Conservation (phyloP, 1,284 basidiomycete species). For the Leccinum pachyderme region DNA sequence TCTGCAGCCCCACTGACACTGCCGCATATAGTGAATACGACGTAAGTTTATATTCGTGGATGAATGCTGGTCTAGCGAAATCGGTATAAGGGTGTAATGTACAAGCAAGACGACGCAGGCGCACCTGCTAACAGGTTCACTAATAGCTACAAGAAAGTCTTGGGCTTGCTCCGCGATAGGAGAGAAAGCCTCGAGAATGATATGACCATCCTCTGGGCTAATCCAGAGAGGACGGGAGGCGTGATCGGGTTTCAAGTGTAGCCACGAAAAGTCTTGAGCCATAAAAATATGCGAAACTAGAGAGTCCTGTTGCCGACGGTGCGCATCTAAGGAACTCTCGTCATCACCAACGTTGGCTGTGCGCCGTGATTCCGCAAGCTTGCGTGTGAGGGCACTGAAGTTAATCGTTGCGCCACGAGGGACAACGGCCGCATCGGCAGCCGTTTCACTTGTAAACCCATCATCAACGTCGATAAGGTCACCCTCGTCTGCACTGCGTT, state of each 20-base stretch:
- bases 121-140: constrained; percentile 97
- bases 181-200: constrained; percentile 94
- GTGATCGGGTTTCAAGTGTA: constrained; percentile 88
- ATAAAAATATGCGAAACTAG: constrained; percentile 78
- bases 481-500: constrained; percentile 46
- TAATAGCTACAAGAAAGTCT: constrained; percentile 97
- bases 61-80: constrained; percentile 82
- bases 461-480: constrained; percentile 58
- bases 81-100: constrained; percentile 31
- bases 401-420: constrained; percentile 76
- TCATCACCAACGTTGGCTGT: constrained; percentile 39
- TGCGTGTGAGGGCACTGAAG: constrained; percentile 75
- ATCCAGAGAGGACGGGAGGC: constrained; percentile 92
- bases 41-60: constrained; percentile 99
- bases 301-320: constrained; percentile 66
- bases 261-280: constrained; percentile 81
- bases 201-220: constrained; percentile 89
- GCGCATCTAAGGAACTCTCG: constrained; percentile 49
- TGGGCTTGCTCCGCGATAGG: constrained; percentile 98
- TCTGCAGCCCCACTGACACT: constrained; percentile 97
- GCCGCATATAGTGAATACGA: constrained; percentile 98
- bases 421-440: constrained; percentile 54
- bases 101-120: constrained; percentile 34
- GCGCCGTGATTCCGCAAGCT: constrained; percentile 60
- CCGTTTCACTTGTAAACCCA: constrained; percentile 47